phyloP scores from a whole-genome alignment of 2,329 filamentous ascomycete species.

The Nigrograna mackinnonii region DNA sequence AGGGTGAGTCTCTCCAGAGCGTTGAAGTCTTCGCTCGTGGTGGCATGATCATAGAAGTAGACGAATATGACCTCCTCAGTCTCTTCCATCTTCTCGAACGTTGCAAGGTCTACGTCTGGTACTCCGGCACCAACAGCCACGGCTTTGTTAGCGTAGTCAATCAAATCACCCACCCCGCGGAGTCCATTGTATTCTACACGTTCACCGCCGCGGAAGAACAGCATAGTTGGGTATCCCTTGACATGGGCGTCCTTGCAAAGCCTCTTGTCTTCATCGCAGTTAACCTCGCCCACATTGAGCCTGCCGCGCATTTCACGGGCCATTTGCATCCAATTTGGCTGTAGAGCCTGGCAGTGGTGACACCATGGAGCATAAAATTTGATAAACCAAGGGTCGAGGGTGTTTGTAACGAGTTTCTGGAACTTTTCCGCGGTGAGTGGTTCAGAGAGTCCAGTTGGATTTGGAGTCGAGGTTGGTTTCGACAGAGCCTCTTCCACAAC shows the following conservation, averaged over 20 bases:
- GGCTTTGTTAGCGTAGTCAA: slow-evolving; percentile 85
- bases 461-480: slow-evolving; percentile 57
- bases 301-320: slow-evolving; percentile 87
- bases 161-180: slow-evolving; percentile 86
- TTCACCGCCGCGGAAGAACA: slow-evolving; percentile 92
- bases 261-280: slow-evolving; percentile 82
- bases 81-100: slow-evolving; percentile 82
- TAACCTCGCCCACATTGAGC: slow-evolving; percentile 93
- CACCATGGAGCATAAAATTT: slow-evolving; percentile 99
- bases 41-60: slow-evolving; percentile 97
- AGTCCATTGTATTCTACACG: slow-evolving; percentile 91
- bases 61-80: slow-evolving; percentile 95
- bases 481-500: slow-evolving; percentile 38
- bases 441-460: slow-evolving; percentile 75
- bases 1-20: slow-evolving; percentile 86
- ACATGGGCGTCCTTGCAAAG: slow-evolving; percentile 92
- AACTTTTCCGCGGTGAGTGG: slow-evolving; percentile 83
- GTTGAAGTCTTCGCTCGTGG: slow-evolving; percentile 86
- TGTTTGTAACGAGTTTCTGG: slow-evolving; percentile 81
- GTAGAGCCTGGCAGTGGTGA: slow-evolving; percentile 90
- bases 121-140: slow-evolving; percentile 77
- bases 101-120: slow-evolving; percentile 74
- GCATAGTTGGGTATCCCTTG: slow-evolving; percentile 81
- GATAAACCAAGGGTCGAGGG: slow-evolving; percentile 93
- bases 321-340: slow-evolving; percentile 86